A percentile compares a stretch with the other conserved stretches of the same genome.
These are phyloP conservation scores for Clavispora vitiphila DNA, from an alignment of 805 yeast genomes.

Conservation along the genomic window DNA sequence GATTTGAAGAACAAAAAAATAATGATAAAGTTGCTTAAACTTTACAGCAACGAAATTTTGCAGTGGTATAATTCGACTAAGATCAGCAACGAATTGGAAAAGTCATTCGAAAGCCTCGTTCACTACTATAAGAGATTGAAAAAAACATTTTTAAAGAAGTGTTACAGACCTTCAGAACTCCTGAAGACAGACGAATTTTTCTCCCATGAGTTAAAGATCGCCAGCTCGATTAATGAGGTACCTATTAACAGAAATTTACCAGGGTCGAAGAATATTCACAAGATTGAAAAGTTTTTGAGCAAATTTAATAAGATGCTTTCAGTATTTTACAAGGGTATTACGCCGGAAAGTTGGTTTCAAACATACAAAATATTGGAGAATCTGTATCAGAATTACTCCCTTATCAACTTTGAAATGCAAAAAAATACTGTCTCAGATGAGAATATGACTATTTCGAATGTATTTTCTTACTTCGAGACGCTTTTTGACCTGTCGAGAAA, in stretches of 20 bases:
- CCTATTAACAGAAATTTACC: slow-evolving; percentile 45
- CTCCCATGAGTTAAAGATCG: slow-evolving; percentile 38
- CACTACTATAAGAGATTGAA: slow-evolving; percentile 60
- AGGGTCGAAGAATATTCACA: slow-evolving; percentile 39
- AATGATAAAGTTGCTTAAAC: slow-evolving; percentile 59
- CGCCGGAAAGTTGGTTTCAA: slow-evolving; percentile 72
- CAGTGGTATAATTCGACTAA: slow-evolving; percentile 44
- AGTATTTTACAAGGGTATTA: slow-evolving; percentile 51
- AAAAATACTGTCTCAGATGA: slow-evolving; percentile 42
- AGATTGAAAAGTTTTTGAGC: slow-evolving; percentile 57
- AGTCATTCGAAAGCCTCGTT: slow-evolving; percentile 36
- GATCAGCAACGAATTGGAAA: slow-evolving; percentile 29
- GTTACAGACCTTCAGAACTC: slow-evolving; percentile 55
- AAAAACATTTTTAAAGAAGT: slow-evolving; percentile 62
- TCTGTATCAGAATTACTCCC: slow-evolving; percentile 53
- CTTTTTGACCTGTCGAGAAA: slow-evolving; percentile 46
- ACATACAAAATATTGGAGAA: slow-evolving; percentile 70
- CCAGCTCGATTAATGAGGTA: slow-evolving; percentile 38
- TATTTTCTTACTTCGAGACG: slow-evolving; percentile 65
- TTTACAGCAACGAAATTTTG: slow-evolving; percentile 61
- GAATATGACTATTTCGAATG: slow-evolving; percentile 56
- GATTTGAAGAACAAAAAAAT: slow-evolving; percentile 55
- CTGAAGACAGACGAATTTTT: slow-evolving; percentile 35
- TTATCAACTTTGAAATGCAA: slow-evolving; percentile 52
- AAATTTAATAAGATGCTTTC: slow-evolving; percentile 59